Evolutionary conservation across 2,329 filamentous ascomycete genomes (phyloP).

Genomic region (Alternaria longipes): DNA sequence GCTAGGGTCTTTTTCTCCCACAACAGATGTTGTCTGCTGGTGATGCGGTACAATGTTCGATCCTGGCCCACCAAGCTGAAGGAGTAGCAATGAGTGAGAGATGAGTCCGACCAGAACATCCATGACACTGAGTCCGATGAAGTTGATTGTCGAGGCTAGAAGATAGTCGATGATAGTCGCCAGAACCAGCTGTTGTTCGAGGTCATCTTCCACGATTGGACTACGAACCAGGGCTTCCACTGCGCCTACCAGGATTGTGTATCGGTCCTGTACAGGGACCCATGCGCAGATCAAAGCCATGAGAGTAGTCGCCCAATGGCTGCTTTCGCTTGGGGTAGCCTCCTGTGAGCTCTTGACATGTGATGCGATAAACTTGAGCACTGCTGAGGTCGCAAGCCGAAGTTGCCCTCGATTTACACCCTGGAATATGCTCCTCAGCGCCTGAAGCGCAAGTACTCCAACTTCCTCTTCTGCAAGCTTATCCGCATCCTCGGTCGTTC

Average conservation of each 20-base stretch:
- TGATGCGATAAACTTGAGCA: conserved; percentile 74
- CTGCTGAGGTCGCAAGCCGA: conserved; percentile 75
- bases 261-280: conserved; percentile 94
- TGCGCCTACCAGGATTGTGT: conserved; percentile 83
- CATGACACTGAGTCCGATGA: conserved; percentile 96
- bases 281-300: conserved; percentile 83
- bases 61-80: conserved; percentile 68
- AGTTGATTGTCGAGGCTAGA: conserved; percentile 85
- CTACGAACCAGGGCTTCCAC: conserved; percentile 78
- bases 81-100: conserved; percentile 79
- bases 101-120: conserved; percentile 88
- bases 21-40: conserved; percentile 46
- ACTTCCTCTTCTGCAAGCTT: conserved; percentile 89
- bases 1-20: conserved; percentile 32
- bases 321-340: conserved; percentile 58
- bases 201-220: conserved; percentile 73
- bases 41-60: conserved; percentile 51
- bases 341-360: conserved; percentile 42
- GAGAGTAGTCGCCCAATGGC: conserved; percentile 82
- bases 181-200: conserved; percentile 78
- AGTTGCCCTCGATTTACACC: conserved; percentile 85
- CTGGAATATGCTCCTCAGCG: conserved; percentile 85
- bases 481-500: conserved; percentile 86
- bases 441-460: conserved; percentile 82
- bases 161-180: conserved; percentile 82